phyloP scores from a whole-genome alignment of 2,329 filamentous ascomycete genomes.

The Epicoccum nigrum region DNA sequence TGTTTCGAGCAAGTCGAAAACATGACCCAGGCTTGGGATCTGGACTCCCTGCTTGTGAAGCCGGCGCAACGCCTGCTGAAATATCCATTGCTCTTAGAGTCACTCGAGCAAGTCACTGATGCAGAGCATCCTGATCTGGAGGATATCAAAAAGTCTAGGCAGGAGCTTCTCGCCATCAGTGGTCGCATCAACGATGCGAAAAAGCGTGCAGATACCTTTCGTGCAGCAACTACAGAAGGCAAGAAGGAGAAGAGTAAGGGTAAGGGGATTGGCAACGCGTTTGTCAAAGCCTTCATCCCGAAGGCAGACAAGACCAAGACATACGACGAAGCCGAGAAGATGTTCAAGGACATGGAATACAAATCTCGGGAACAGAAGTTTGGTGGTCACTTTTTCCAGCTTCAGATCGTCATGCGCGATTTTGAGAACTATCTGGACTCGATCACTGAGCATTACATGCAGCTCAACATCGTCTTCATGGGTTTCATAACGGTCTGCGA shows the following conservation, averaged over 20 bases:
- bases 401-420: slow-evolving; percentile 91
- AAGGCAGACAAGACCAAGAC: slow-evolving; percentile 84
- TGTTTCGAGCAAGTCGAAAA: slow-evolving; percentile 93
- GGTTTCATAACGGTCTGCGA: slow-evolving; percentile 85
- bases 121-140: slow-evolving; percentile 81
- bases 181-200: slow-evolving; percentile 89
- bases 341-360: slow-evolving; percentile 80
- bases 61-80: slow-evolving; percentile 94
- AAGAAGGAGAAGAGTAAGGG: slow-evolving; percentile 45
- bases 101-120: slow-evolving; percentile 80
- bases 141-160: slow-evolving; percentile 72
- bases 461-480: slow-evolving; percentile 79
- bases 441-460: slow-evolving; percentile 77
- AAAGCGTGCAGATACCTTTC: slow-evolving; percentile 87
- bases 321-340: slow-evolving; percentile 66
- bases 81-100: slow-evolving; percentile 84
- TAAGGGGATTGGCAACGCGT: slow-evolving; percentile 65
- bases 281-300: slow-evolving; percentile 89
- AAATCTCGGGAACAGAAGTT: slow-evolving; percentile 83
- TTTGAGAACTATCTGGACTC: slow-evolving; percentile 92
- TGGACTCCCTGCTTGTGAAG: slow-evolving; percentile 96
- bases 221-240: slow-evolving; percentile 42
- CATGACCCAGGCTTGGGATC: slow-evolving; percentile 89
- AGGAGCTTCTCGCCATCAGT: slow-evolving; percentile 68
- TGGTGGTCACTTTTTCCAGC: slow-evolving; percentile 86